Base-by-base conservation (phyloP, 106 monocot genomes). In the Chionographis japonica region DNA sequence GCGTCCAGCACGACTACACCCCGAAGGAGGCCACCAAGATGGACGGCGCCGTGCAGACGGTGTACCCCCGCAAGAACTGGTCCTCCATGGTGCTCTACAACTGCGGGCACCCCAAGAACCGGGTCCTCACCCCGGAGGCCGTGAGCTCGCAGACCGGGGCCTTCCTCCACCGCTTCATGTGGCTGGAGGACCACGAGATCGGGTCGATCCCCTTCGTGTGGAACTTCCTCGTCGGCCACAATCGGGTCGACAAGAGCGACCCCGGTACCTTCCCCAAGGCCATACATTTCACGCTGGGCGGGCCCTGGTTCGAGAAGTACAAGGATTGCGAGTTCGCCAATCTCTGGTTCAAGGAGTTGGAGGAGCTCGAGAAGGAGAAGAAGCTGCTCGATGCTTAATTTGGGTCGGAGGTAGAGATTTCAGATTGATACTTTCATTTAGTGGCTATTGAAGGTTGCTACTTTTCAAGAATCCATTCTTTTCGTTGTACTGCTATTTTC, bases 31-130 rank as follows among this genome's bases (percentile, higher is more conserved):
- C 77, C 12, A 81, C 80, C 38, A 94, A 94, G 79, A 94, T 94
- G 94, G 90, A 94, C 72, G 88, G 90, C 41, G 94, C 74, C 8
- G 76, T 91, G 57, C 94, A 94, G 85, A 91, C 90, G 6, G 70
- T 83, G 52, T 94, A 94, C 72, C 94, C 94, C 4, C 75, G 90
- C 64, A 94, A 94, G 85, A 94, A 94, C 83, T 94, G 94, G 90
- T 88, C 87, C 6, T 88, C 87, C 7, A 88, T 94, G 88, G 94
- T 94, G 68, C 72, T 94, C 59, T 94, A 94, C 85, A 94, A 94
- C 67, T 94, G 90, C 70, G 78, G 18, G 6, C 94, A 94, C 70
- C 90, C 85, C 18, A 94, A 94, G 77, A 94, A 94, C 73, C 17
- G 14, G 36, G 60, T 60, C 46, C 82, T 94, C 35, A 90, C 80